A percentile compares a stretch with the other conserved stretches of the same genome.
Conservation (phyloP, 176 grass and related monocot genomes). For the Triticum timopheevii region DNA sequence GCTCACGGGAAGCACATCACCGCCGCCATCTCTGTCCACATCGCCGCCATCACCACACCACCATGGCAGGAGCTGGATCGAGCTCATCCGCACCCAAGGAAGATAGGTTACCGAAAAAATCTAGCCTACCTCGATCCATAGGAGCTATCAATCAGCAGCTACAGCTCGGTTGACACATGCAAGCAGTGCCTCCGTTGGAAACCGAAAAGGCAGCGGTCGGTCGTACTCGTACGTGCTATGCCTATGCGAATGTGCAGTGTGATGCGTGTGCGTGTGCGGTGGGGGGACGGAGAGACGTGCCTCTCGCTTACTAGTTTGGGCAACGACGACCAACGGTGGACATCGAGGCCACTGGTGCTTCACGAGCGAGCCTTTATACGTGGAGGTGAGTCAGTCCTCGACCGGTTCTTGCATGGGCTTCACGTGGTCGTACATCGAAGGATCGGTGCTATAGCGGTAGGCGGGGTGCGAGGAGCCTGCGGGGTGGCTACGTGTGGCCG, state of each 20-base stretch:
- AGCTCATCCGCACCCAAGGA: no score
- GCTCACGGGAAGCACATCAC: no score
- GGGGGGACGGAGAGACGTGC: not conserved
- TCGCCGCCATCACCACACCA: no score
- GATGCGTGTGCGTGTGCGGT: not conserved
- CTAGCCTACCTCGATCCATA: no score
- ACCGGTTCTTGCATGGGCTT: conserved; percentile 1
- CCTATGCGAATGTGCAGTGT: no score
- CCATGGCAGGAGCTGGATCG: no score
- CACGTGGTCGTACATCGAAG: conserved; percentile 16
- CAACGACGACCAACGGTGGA: not conserved
- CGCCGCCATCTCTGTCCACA: no score
- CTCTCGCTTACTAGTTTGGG: conserved; percentile 6
- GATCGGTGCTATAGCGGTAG: no score
- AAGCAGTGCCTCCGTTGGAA: no score
- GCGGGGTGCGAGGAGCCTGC: not conserved
- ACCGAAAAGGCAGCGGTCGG: no score
- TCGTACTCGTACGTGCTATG: no score
- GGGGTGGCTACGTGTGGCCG: not conserved
- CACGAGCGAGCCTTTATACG: conserved; percentile 20
- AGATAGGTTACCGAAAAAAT: no score
- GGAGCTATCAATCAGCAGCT: not conserved
- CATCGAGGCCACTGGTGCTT: not conserved
- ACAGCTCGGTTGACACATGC: not conserved
- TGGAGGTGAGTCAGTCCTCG: conserved; percentile 38